Conservation (phyloP, 768 basidiomycete species). For the Leccinum ochraceum region DNA sequence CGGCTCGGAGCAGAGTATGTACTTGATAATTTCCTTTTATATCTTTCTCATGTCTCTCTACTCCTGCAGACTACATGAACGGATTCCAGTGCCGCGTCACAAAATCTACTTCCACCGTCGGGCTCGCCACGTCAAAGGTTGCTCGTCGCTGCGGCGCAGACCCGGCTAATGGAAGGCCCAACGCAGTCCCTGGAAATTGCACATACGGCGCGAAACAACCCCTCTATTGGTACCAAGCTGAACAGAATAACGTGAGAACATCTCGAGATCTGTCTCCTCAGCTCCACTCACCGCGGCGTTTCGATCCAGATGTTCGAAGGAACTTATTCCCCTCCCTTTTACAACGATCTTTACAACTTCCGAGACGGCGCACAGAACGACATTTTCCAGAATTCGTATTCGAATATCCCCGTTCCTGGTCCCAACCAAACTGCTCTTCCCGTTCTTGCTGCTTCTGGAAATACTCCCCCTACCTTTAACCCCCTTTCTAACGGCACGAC, state of each 20-base stretch:
- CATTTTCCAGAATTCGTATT: conserved; percentile 65
- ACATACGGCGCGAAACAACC: conserved; percentile 73
- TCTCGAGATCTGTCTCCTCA: not conserved
- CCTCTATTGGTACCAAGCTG: conserved; percentile 67
- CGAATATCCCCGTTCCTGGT: conserved; percentile 43
- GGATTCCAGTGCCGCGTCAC: conserved; percentile 70
- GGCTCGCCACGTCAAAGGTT: conserved; percentile 56
- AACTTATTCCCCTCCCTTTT: conserved; percentile 58
- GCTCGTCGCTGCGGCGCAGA: conserved; percentile 70
- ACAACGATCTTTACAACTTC: conserved; percentile 73
- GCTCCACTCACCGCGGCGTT: not conserved
- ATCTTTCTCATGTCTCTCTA: not conserved
- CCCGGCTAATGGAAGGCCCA: conserved; percentile 42
- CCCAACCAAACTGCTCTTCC: conserved; percentile 35
- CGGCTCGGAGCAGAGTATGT: conserved; percentile 64
- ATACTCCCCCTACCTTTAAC: not conserved
- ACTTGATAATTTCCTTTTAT: not conserved
- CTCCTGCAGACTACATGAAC: conserved; percentile 63
- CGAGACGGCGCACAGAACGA: conserved; percentile 70
- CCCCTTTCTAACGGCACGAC: not conserved
- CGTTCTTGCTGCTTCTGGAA: conserved; percentile 4
- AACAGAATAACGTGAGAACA: conserved; percentile 57
- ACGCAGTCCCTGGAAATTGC: conserved; percentile 58
- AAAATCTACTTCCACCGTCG: conserved; percentile 48
- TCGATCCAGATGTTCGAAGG: conserved; percentile 62